A percentile compares a stretch with the other conserved stretches of the same genome.
Conservation (phyloP, 345 rosid species). For the Firmiana major region DNA sequence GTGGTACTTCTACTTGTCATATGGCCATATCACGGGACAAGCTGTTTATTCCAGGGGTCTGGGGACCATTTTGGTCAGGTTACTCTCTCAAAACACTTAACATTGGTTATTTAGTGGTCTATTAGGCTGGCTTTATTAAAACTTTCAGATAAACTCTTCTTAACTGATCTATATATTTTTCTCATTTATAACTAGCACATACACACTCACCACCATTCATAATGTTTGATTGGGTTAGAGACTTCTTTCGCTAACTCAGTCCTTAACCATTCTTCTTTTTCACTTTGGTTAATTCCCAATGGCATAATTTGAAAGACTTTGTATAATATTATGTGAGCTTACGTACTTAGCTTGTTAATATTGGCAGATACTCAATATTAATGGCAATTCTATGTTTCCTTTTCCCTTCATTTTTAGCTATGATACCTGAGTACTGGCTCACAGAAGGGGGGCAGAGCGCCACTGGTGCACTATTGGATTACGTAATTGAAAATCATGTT, state of each 20-base stretch:
- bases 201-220: neutral
- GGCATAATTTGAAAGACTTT: neutral
- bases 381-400: slow-evolving; percentile 9
- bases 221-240: slow-evolving; percentile 2
- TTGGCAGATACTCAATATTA: neutral
- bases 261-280: neutral
- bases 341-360: neutral
- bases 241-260: neutral
- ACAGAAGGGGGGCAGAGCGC: slow-evolving; percentile 99
- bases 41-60: slow-evolving; percentile 91
- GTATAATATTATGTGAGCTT: neutral
- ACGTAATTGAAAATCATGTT: slow-evolving; percentile 76
- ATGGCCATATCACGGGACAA: slow-evolving; percentile 86
- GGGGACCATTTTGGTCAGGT: slow-evolving; percentile 99
- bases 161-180: neutral
- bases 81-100: slow-evolving; percentile 18
- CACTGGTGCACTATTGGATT: slow-evolving; percentile 90
- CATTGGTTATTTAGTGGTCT: neutral
- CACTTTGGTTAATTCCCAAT: neutral
- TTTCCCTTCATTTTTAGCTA: slow-evolving; percentile 42
- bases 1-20: slow-evolving; percentile 97
- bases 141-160: neutral
- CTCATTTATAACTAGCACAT: neutral
- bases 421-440: slow-evolving; percentile 95
- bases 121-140: neutral